A percentile compares a stretch with the other conserved stretches of the same genome.
Conservation (phyloP, 2,329 filamentous ascomycete genomes). For the Daldinia sp. region DNA sequence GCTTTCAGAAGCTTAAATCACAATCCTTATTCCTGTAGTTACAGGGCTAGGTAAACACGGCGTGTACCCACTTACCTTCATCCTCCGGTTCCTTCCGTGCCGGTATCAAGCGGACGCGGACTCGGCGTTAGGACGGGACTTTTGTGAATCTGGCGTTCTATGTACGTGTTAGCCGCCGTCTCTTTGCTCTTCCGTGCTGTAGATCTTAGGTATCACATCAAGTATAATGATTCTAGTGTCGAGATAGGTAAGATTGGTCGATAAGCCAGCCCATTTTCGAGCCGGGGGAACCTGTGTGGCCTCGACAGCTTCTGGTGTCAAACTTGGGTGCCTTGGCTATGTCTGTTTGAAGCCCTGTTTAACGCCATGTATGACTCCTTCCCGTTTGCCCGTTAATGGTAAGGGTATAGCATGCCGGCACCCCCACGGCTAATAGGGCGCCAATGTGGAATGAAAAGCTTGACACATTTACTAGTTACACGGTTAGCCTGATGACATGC, state of each 20-base stretch:
- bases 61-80: background rate
- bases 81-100: background rate
- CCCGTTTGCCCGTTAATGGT: background rate
- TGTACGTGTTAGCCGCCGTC: background rate
- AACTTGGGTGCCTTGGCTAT: background rate
- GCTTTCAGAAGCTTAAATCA: background rate
- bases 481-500: background rate
- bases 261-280: background rate
- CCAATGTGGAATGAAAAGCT: background rate
- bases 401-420: background rate
- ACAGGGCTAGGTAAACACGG: background rate
- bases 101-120: background rate
- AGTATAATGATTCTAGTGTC: background rate
- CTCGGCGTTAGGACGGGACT: background rate
- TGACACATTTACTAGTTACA: background rate
- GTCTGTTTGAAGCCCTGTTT: background rate
- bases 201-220: background rate
- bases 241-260: background rate
- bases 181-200: background rate
- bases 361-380: background rate
- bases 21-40: background rate
- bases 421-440: background rate
- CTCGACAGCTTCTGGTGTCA: background rate
- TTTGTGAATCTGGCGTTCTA: background rate
- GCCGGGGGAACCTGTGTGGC: background rate